Conservation (phyloP, 1,284 basidiomycete genomes). For the Amylostereum areolatum region DNA sequence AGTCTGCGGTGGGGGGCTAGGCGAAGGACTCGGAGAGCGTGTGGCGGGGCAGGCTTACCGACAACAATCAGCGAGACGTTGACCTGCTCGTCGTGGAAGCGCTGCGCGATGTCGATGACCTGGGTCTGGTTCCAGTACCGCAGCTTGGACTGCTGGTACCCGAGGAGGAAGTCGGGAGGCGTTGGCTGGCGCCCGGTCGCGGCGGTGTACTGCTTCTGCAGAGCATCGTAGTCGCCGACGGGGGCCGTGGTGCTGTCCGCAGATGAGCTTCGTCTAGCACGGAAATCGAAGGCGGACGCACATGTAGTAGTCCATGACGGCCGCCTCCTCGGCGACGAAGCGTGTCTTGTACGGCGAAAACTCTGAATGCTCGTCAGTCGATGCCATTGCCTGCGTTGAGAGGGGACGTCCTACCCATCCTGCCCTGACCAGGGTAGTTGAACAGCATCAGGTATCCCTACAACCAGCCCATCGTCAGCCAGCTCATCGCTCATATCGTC, state of each 20-base stretch:
- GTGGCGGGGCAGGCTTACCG: constrained; percentile 16
- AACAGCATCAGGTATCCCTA: constrained; percentile 37
- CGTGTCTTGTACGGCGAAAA: constrained; percentile 30
- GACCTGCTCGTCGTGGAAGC: constrained; percentile 33
- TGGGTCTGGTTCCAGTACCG: constrained; percentile 35
- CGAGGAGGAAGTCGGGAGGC: constrained; percentile 32
- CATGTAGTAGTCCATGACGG: constrained; percentile 37
- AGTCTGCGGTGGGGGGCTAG: constrained; percentile 20
- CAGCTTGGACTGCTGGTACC: constrained; percentile 38
- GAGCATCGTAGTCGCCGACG: constrained; percentile 31
- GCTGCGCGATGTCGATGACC: constrained; percentile 30
- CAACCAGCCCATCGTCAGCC: neutral
- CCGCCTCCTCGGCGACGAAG: constrained; percentile 30
- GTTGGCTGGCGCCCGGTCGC: constrained; percentile 35
- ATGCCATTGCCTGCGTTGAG: neutral
- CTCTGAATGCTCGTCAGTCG: constrained; percentile 18
- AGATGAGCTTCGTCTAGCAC: neutral
- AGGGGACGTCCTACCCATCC: constrained; percentile 22
- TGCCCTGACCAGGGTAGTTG: constrained; percentile 35
- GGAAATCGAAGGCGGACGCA: constrained; percentile 10
- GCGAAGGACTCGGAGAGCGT: neutral
- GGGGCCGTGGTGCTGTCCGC: constrained; percentile 29
- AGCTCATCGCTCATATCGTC: neutral
- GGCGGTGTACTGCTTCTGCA: constrained; percentile 33
- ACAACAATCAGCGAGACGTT: constrained; percentile 34